Evolutionary conservation across 495 filamentous ascomycete species (phyloP), one percentile per base, ranked within the genome.

Genomic region (Podospora sp.): DNA sequence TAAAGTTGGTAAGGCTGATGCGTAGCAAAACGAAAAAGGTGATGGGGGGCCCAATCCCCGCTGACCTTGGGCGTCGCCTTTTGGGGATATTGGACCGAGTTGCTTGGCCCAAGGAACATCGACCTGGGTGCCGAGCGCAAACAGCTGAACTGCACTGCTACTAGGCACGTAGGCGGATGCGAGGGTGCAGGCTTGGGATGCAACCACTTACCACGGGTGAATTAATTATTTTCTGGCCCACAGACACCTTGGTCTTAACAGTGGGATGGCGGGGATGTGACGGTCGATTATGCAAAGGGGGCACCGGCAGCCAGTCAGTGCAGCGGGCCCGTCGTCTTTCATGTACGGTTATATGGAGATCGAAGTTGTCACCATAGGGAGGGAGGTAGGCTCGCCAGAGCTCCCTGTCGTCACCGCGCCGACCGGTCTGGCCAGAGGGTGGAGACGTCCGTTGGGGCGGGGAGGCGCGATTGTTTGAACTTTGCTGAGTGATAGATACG

Each of bases 1-100:
- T 58, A 58, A 65, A 64, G 55, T 67, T 69, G 73, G 73, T 72
- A 77, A 75, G 75, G 75, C 75, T 77, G 75, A 77, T 75, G 71
- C 36, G 58, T 55, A 67, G 63, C 58, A 63, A 63, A 16, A 66
- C 59, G 36, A 36, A 62, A n/a, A 62, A 58, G 33, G 20, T 16
- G 25, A 57, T 63, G 62, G 63, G 60, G 60, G 55, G 26, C 56
- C 63, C 63, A 62, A 62, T 71, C 63, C 65, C 63, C 65, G 65
- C 57, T 22, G 55, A 66, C 35, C 29, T 25, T 36, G 61, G 24
- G 40, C 24, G 7, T 6, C 24, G 56, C 27, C 58, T 40, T 27
- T 36, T 61, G 16, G 33, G 26, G 12, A 11, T 63, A 46, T 53
- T 53, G 61, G 46, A 33, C 21, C 61, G n/a, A 52, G 46, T 5